Evolutionary conservation across 2,329 filamentous ascomycete genomes (phyloP), one percentile per base, ranked within the genome.

Genomic region (Fusarium sambucinum): DNA sequence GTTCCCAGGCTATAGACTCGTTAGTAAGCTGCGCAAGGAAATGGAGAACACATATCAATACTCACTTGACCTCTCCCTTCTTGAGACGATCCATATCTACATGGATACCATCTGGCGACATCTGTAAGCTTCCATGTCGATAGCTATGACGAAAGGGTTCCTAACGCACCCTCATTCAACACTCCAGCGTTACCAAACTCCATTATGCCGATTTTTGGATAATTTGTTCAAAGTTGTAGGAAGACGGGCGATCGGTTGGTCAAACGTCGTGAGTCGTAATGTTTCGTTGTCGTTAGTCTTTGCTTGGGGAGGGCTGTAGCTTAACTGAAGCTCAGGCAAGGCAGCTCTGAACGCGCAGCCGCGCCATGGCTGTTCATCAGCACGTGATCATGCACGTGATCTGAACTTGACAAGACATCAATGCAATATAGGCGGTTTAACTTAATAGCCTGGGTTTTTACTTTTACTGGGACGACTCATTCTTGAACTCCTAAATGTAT

Each of bases 61-160:
- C 93, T 83, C 85, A 97, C 94, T 99, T 99, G 80, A 99, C 95
- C 85, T 99, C 96, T 67, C 96, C 96, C 82, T 94, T 96, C 90
- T 99, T 99, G 81, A 99, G 85, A 78, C 96, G 91, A 77, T 98
- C 93, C 96, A 99, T 99, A 79, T 99, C 96, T 75, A 99, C 87
- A 81, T 99, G 96, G 80, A 99, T 98, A 80, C 96, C 96, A 94
- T 99, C 96, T 98, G 76, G 47, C 56, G 38, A 44, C 53, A 53
- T 57, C 41, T 30, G 63, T 74, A 55, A 75, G 74, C 69, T 71
- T 65, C 70, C 54, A 55, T 59, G 42, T 59, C 61, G 38, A 58
- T 52, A 55, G 48, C 63, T 63, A 71, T 71, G 63, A 67, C 66
- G 62, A 66, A 68, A 66, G 53, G 68, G 68, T 63, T 68, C 45